Conservation (phyloP, 306 rosid genomes). For the Citrullus mucosospermus region DNA sequence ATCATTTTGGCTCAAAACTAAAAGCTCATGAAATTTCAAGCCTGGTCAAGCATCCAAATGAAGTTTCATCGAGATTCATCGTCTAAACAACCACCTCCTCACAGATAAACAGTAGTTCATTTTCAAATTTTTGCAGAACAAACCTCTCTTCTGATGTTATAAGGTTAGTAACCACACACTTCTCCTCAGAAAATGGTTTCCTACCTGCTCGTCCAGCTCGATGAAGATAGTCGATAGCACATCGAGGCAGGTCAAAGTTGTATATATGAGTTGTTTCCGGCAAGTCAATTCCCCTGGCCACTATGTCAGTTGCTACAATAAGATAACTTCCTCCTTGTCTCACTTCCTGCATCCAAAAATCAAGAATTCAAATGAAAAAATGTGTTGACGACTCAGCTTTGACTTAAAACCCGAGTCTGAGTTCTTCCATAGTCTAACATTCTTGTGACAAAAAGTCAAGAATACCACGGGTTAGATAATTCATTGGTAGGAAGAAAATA, state of each 20-base stretch:
- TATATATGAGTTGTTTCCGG: slow-evolving; percentile 85
- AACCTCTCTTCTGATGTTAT: slow-evolving; percentile 55
- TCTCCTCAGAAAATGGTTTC: slow-evolving; percentile 67
- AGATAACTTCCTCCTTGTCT: slow-evolving; percentile 70
- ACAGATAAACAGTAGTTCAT: slow-evolving; percentile 45
- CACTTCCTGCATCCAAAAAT: slow-evolving; percentile 40
- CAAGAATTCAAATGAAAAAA: not conserved
- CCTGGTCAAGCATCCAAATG: not conserved
- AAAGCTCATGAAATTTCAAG: not conserved
- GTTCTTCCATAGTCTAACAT: not conserved
- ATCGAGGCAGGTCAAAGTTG: slow-evolving; percentile 79
- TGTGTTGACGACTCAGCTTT: not conserved
- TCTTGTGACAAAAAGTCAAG: not conserved
- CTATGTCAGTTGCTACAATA: slow-evolving; percentile 78
- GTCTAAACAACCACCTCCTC: slow-evolving; percentile 40
- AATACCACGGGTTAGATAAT: too few relatives aligned
- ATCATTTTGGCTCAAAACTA: too few relatives aligned
- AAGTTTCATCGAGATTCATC: not conserved
- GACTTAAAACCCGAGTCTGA: not conserved
- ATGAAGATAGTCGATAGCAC: slow-evolving; percentile 74
- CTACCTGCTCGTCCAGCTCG: slow-evolving; percentile 94
- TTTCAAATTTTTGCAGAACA: slow-evolving; percentile 49
- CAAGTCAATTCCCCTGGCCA: slow-evolving; percentile 87
- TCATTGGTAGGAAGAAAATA: not conserved
- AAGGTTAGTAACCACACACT: slow-evolving; percentile 61